Evolutionary conservation across 345 rosid species (phyloP), one percentile per base, ranked within the genome.

Genomic region (Microcos paniculata): DNA sequence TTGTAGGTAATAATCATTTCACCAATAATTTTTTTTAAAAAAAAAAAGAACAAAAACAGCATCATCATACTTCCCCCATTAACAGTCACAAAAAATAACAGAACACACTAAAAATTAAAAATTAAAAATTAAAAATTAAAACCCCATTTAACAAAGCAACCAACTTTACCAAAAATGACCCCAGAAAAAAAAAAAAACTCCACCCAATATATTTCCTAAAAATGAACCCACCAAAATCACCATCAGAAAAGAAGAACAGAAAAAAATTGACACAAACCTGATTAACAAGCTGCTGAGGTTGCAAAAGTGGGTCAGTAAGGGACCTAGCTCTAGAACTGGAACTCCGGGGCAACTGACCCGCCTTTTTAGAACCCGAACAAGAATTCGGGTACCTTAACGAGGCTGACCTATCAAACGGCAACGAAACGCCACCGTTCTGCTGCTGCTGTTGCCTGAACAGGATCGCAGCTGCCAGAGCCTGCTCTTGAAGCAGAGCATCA

Each of bases 261-360:
- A 49, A 42, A 10, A 55, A 19, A 35, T 18, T 4, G 43, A 52
- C 46, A 56, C 58, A 62, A 80, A 95, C 99, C 99, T 87, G 90
- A 75, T 86, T 92, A 84, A 88, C 88, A 68, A 96, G 88, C 89
- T 96, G 97, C 59, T 91, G 94, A 80, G 97, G 99, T 78, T 88
- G 91, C 74, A 93, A 79, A 79, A 93, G 85, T 74, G 97, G 98
- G 86, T 92, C 97, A 12, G 95, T 87, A 35, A 93, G 94, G 28
- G 97, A 91, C 61, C 97, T 84, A 46, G 98, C 87, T 77, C 98
- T 83, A 12, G 97, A 78, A 77, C 97, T 96, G 21, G 99, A 92
- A 84, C 97, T 96, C 71, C 97, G 85, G 56, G 98, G 94, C 81
- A 96, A 82, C 78, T 85, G 92, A 69, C 72, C 65, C 13, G 75